A percentile compares a stretch with the other conserved stretches of the same genome.
Evolutionary conservation across 2,329 filamentous ascomycete species (phyloP).

Genomic region (Pochonia chlamydosporia): DNA sequence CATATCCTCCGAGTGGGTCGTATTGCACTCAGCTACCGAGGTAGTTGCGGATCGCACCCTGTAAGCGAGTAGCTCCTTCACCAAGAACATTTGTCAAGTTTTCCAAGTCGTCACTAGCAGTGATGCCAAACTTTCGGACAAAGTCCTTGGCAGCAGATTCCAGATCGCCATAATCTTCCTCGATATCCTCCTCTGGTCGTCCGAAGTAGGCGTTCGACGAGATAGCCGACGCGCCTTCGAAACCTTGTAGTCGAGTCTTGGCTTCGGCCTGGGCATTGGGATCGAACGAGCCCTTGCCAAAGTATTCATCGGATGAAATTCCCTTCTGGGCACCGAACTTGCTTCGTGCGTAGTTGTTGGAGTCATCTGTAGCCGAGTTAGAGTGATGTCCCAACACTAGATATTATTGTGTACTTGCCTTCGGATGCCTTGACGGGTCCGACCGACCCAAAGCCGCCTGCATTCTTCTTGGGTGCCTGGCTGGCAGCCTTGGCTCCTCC

Average conservation of each 20-base stretch:
- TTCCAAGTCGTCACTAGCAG: constrained; percentile 91
- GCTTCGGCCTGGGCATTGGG: constrained; percentile 76
- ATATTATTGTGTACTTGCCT: constrained; percentile 42
- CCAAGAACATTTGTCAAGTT: constrained; percentile 79
- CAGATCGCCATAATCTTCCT: constrained; percentile 82
- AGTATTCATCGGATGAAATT: constrained; percentile 98
- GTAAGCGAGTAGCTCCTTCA: constrained; percentile 77
- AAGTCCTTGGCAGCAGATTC: constrained; percentile 95
- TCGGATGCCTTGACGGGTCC: constrained; percentile 66
- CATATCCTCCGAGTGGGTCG: neutral
- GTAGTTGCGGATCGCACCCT: constrained; percentile 66
- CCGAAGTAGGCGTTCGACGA: constrained; percentile 98
- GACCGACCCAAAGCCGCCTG: constrained; percentile 82
- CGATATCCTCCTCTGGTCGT: constrained; percentile 74
- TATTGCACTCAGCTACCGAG: constrained; percentile 45
- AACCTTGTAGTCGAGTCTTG: constrained; percentile 80
- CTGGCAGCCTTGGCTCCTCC: constrained; percentile 55
- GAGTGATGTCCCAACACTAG: neutral
- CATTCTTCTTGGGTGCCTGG: constrained; percentile 59
- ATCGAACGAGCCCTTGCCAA: constrained; percentile 84
- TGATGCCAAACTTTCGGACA: constrained; percentile 89
- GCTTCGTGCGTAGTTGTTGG: constrained; percentile 73
- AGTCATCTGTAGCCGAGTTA: constrained; percentile 51
- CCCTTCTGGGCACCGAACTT: constrained; percentile 93
- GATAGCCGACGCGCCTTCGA: constrained; percentile 87